Percentiles rank a stretch among this genome's conserved stretches.
Evolutionary conservation across 345 rosid species (phyloP).

Genomic region (Lagerstroemia speciosa): DNA sequence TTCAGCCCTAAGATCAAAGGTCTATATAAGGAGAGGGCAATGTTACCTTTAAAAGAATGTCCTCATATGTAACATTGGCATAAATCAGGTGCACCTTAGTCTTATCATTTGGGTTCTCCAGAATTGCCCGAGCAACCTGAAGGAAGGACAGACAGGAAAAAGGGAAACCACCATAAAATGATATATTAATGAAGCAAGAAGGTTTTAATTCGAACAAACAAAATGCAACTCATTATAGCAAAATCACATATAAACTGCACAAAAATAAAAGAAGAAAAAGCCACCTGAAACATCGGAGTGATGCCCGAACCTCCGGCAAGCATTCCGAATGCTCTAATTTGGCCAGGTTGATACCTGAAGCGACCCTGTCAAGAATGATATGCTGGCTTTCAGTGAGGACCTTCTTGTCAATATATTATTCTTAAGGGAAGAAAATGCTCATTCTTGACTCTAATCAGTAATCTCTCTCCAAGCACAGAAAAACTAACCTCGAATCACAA

Average conservation of each 20-base stretch:
- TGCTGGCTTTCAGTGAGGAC: background rate
- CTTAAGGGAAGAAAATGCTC: background rate
- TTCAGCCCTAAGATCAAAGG: background rate
- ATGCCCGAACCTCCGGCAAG: conserved; percentile 98
- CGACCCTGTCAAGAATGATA: conserved; percentile 56
- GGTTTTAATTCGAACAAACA: background rate
- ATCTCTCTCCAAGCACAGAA: background rate
- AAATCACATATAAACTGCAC: background rate
- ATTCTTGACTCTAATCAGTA: background rate
- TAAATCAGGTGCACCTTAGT: conserved; percentile 82
- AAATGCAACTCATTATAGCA: background rate
- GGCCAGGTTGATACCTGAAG: conserved; percentile 77
- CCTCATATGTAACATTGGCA: conserved; percentile 80
- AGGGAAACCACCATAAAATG: background rate
- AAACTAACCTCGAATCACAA: background rate
- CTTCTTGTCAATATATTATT: background rate
- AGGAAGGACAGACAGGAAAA: conserved; percentile 11
- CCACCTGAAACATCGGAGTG: conserved; percentile 98
- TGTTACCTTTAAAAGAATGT: conserved; percentile 86
- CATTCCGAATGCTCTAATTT: conserved; percentile 95
- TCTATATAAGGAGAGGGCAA: background rate
- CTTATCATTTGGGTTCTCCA: conserved; percentile 78
- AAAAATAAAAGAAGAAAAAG: conserved; percentile 13
- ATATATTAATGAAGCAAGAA: background rate
- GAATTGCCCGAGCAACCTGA: conserved; percentile 86